These are phyloP conservation scores for Entophlyctis helioformis DNA, from an alignment of 192 early-diverging fungal species.

Conservation along the genomic window DNA sequence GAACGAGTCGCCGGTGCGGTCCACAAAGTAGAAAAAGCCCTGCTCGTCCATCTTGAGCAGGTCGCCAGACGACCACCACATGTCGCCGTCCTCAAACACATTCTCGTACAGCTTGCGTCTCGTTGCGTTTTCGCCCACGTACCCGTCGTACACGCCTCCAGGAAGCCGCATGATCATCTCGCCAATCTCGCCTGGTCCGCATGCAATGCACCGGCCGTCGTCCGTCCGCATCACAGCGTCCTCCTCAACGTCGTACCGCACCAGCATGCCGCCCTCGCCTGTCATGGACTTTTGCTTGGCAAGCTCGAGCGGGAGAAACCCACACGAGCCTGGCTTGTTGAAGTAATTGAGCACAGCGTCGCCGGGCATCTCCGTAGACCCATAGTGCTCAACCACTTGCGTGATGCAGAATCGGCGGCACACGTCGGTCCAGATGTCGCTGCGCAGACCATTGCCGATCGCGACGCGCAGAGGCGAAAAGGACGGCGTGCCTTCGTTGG, in stretches of 20 bases:
- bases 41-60: conserved; percentile 32
- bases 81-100: conserved; percentile 50
- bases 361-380: conserved; percentile 43
- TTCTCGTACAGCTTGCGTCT: conserved; percentile 23
- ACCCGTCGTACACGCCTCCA: conserved; percentile 13
- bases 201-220: conserved; percentile 36
- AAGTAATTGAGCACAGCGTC: conserved; percentile 15
- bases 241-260: conserved; percentile 43
- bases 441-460: conserved; percentile 59
- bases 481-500: conserved; percentile 21
- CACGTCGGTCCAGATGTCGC: conserved; percentile 54
- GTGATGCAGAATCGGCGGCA: conserved; percentile 45
- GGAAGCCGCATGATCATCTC: conserved; percentile 20
- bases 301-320: conserved; percentile 1
- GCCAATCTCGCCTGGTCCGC: conserved; percentile 31
- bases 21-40: conserved; percentile 52
- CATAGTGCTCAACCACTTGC: conserved; percentile 56
- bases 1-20: conserved; percentile 61
- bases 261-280: conserved; percentile 15
- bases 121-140: conserved; percentile 13
- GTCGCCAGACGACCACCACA: conserved; percentile 51
- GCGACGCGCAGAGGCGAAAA: conserved; percentile 23
- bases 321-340: conserved; percentile 32
- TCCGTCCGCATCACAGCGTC: conserved; percentile 38
- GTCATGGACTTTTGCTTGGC: conserved; percentile 2